phyloP scores from a whole-genome alignment of 257 asterid genomes.

The Solanum habrochaites region DNA sequence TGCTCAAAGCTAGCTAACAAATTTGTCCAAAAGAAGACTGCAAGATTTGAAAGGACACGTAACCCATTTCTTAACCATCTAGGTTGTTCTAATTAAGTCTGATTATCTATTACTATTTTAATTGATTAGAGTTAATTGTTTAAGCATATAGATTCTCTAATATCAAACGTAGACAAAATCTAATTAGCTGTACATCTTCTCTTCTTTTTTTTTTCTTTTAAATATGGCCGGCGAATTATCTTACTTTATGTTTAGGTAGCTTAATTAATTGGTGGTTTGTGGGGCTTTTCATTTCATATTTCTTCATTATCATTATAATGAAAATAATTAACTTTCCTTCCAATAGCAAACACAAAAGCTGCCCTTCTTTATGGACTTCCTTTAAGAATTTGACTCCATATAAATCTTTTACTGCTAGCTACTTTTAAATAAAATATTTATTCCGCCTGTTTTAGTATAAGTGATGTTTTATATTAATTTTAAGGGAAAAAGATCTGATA shows the following conservation, averaged over 20 bases:
- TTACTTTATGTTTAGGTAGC: background rate
- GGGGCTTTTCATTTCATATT: background rate
- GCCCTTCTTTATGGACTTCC: background rate
- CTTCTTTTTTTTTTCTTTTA: background rate
- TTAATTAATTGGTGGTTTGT: background rate
- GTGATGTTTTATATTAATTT: background rate
- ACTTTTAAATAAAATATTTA: background rate
- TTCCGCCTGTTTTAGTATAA: no score
- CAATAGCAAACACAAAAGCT: background rate
- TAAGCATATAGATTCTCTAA: background rate
- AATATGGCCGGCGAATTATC: background rate
- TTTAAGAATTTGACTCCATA: background rate
- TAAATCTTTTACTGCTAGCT: background rate
- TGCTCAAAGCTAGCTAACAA: background rate
- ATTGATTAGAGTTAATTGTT: background rate
- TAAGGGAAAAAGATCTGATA: no score
- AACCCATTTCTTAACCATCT: background rate
- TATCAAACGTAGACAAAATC: background rate
- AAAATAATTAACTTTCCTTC: background rate
- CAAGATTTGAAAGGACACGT: constrained; percentile 1
- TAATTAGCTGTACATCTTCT: background rate
- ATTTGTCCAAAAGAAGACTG: background rate
- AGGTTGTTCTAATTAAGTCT: background rate
- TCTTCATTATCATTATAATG: background rate
- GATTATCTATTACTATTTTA: background rate